Base-by-base conservation (phyloP, 2,329 filamentous ascomycete species). In the Tolypocladium guangdongense region DNA sequence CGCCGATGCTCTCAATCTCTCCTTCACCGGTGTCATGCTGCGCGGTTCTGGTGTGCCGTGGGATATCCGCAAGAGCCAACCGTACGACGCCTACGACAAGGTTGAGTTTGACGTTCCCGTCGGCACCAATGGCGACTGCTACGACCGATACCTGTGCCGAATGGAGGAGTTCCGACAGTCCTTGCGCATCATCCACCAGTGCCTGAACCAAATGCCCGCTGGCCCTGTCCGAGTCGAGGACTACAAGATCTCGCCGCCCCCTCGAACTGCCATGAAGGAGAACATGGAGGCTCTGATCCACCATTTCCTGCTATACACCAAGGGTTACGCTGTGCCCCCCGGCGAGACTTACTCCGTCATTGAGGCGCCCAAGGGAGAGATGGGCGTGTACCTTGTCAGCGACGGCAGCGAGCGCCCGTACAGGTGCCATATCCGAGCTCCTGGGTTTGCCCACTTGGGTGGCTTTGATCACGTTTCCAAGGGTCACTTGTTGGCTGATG, bases 241-340 rank as follows among this genome's bases (percentile, higher is more conserved):
- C 74, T 99, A 97, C 84, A 99, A 99, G 83, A 83, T 99, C 66
- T 87, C 89, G 3, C 93, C 93, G 24, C 93, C 93, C 57, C 95
- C 93, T n/a, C 86, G 93, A 66, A 80, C 89, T 46, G 93, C 93
- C 66, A 99, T 99, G 93, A 99, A 99, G 82, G 93, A 99, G 83
- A 99, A 99, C 78, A 99, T 99, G 95, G 93, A 99, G 77, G 91
- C 93, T 39, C 82, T 99, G 45, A 99, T 99, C 69, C 93, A 99
- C 77, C 93, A 99, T 78, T 99, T 99, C 81, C 76, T 99, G 60
- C 84, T 99, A 52, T 99, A 92, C 78, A 97, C 91, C 71, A 99
- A 99, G 82, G 93, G 93, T 55, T 99, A 99, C 74, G 82, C 90
- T 46, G 93, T 99, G 4, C 93, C 93, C 45, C 93, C 95, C 8